Base-by-base conservation (phyloP, 306 rosid genomes). In the Arachis stenosperma region DNA sequence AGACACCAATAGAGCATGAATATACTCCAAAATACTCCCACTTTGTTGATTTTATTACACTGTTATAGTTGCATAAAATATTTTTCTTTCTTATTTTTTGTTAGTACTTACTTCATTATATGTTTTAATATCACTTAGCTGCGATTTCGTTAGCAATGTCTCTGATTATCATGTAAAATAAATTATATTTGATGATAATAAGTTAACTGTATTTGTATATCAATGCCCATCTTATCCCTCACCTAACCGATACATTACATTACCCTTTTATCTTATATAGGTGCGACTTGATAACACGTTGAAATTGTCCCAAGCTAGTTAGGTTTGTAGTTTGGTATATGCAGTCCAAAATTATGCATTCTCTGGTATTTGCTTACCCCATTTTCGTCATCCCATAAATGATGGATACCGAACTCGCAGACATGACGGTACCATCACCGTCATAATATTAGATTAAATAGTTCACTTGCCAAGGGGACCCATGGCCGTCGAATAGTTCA, bases 331-430 rank as follows among this genome's bases (percentile, higher is more conserved):
- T 82, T 79, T 81, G 79, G 85, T 82, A 79, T 72, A 69, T 54
- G 77, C 86, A 81, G 74, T 81, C 65, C 58, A 66, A 70, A 75
- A 52, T 84, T 75, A 75, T 78, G 77, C 75, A 79, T 76, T 73
- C 67, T 80, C 71, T 42, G 5, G 46, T 42, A 6, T 42, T 42
- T 75, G 60, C 71, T 79, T 83, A 59, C 79, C 79, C 64, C 57
- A 60, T 71, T 65, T 84, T 81, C 59, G 59, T 80, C 83, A 74
- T 79, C 75, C 78, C 74, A 80, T 82, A 29, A 65, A 70, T 78
- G 83, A 85, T 77, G 85, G 79, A 81, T 77, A 70, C 89, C 89
- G 61, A 85, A 86, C 92, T 79, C 33, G 33, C 36, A 73, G 65
- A 68, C 69, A 75, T 74, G 64, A 80, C 55, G 52, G 78, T 57